Evolutionary conservation across 148 eudicot genomes (phyloP).

Genomic region (Silene latifolia): DNA sequence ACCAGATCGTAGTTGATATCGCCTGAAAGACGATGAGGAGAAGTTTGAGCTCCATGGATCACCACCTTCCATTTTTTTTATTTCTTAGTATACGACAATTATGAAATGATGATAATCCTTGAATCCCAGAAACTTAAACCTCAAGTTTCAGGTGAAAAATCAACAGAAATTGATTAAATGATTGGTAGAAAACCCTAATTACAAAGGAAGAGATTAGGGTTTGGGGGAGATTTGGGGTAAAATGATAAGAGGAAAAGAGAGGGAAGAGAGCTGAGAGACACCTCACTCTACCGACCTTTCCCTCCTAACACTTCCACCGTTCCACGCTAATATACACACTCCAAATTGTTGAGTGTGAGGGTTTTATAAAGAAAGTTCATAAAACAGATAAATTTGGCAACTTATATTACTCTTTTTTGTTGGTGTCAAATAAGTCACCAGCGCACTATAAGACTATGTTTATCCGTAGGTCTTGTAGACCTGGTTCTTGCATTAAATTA

Average conservation of each 20-base stretch:
- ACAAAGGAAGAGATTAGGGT: neutral
- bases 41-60: constrained; percentile 61
- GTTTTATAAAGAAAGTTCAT: too few relatives aligned
- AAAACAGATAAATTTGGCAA: too few relatives aligned
- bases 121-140: neutral
- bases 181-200: neutral
- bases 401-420: too few relatives aligned
- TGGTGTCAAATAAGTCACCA: too few relatives aligned
- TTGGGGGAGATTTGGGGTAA: too few relatives aligned
- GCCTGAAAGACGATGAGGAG: constrained; percentile 42
- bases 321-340: neutral
- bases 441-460: too few relatives aligned
- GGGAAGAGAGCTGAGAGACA: constrained; percentile 16
- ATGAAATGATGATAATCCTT: neutral
- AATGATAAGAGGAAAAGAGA: constrained; percentile 25
- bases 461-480: too few relatives aligned
- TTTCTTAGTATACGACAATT: neutral
- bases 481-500: too few relatives aligned
- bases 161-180: neutral
- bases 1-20: constrained; percentile 71
- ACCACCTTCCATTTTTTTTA: constrained; percentile 12
- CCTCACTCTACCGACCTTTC: constrained; percentile 36
- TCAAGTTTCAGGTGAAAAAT: neutral
- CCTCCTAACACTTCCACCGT: neutral
- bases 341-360: too few relatives aligned